A percentile compares a stretch with the other conserved stretches of the same genome.
phyloP scores from a whole-genome alignment of 148 eudicot genomes.

The Camellia sinensis region DNA sequence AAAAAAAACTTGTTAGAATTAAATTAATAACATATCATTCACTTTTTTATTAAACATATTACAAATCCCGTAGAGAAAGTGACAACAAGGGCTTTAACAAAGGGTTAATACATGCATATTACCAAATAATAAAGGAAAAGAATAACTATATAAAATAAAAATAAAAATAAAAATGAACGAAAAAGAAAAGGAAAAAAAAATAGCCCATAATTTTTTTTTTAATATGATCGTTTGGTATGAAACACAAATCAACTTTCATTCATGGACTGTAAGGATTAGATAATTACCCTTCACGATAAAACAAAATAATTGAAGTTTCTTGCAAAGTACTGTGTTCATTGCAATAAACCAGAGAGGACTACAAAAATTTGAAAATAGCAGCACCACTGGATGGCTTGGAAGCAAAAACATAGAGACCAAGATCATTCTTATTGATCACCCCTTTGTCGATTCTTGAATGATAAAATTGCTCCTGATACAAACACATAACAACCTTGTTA shows the following conservation, averaged over 20 bases:
- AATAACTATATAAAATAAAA: too few relatives aligned
- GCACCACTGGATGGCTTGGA: conserved; percentile 96
- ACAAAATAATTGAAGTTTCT: neutral
- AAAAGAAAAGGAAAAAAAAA: neutral
- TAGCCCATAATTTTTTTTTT: too few relatives aligned
- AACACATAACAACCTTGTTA: neutral
- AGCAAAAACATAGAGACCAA: conserved; percentile 77
- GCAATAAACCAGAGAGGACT: neutral
- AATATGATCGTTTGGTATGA: neutral
- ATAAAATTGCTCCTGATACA: conserved; percentile 66
- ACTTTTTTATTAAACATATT: too few relatives aligned
- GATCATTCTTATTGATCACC: conserved; percentile 58
- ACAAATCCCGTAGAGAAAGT: too few relatives aligned
- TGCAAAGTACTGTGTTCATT: neutral
- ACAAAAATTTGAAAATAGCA: conserved; percentile 68
- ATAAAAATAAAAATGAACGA: too few relatives aligned
- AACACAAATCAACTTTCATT: neutral
- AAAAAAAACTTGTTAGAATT: too few relatives aligned
- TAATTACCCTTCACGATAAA: neutral
- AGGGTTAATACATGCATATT: too few relatives aligned
- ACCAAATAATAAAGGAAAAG: too few relatives aligned
- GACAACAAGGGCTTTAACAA: too few relatives aligned
- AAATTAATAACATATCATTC: too few relatives aligned
- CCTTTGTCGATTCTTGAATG: conserved; percentile 80
- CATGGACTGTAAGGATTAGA: neutral